Evolutionary conservation across 108 stramenopile genomes (phyloP).

Genomic region (Nitzschia putrida): DNA sequence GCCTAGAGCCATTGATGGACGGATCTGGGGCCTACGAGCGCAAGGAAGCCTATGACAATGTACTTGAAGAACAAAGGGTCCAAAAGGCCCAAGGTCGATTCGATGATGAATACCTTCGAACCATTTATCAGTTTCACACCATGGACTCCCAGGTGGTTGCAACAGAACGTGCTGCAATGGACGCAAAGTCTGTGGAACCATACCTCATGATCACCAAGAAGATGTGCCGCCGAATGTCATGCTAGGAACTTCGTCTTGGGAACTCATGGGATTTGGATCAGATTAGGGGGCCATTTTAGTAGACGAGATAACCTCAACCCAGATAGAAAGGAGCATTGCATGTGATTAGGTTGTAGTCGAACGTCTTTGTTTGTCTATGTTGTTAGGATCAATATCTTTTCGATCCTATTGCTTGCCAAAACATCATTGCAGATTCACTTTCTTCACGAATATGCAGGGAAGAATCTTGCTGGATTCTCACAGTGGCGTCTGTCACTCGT

Average conservation of each 20-base stretch:
- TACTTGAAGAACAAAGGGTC: constrained; percentile 13
- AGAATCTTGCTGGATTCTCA: no score
- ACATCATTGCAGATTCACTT: no score
- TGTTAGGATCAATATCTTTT: no score
- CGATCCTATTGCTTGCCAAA: no score
- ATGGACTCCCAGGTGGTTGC: constrained; percentile 18
- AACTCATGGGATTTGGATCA: not conserved
- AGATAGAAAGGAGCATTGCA: no score
- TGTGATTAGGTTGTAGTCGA: no score
- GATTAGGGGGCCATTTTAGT: no score
- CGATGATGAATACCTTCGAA: constrained; percentile 14
- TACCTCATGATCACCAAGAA: constrained; percentile 15
- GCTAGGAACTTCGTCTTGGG: constrained; percentile 7
- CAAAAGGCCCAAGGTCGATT: constrained; percentile 9
- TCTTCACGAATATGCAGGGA: no score
- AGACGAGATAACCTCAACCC: no score
- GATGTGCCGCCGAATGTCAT: constrained; percentile 28
- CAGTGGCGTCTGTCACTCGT: no score
- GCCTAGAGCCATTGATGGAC: constrained; percentile 17
- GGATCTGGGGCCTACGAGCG: not conserved
- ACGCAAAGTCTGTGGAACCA: constrained; percentile 12
- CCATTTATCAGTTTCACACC: constrained; percentile 16
- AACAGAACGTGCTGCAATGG: constrained; percentile 6
- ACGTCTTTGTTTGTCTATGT: no score
- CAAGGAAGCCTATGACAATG: constrained; percentile 10